Conservation (phyloP, 2,329 filamentous ascomycete genomes). For the Ophiosphaerella herpotricha region DNA sequence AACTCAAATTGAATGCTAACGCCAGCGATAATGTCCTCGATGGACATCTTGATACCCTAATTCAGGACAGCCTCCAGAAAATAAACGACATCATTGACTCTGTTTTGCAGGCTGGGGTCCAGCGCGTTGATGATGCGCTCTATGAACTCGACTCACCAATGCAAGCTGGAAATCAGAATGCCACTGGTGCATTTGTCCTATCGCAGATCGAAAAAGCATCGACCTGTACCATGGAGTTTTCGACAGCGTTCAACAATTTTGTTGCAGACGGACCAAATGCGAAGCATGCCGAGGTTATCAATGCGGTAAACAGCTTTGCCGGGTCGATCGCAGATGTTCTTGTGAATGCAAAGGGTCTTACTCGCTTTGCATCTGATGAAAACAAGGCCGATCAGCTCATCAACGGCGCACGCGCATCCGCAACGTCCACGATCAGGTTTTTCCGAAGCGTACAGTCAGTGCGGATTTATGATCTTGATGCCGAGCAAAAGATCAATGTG, state of each 20-base stretch:
- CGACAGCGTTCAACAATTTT: slow-evolving; percentile 97
- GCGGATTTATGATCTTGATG: slow-evolving; percentile 86
- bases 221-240: slow-evolving; percentile 93
- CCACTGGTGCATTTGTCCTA: slow-evolving; percentile 89
- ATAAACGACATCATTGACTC: slow-evolving; percentile 98
- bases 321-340: slow-evolving; percentile 92
- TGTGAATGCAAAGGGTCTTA: slow-evolving; percentile 94
- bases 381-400: slow-evolving; percentile 89
- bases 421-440: slow-evolving; percentile 86
- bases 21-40: slow-evolving; percentile 82
- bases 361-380: slow-evolving; percentile 89
- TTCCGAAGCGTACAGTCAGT: slow-evolving; percentile 95
- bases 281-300: slow-evolving; percentile 87
- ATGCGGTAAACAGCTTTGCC: slow-evolving; percentile 86
- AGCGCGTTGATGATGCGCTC: slow-evolving; percentile 91
- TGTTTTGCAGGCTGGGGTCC: slow-evolving; percentile 88
- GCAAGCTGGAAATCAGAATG: slow-evolving; percentile 98
- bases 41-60: slow-evolving; percentile 86
- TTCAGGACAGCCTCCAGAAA: slow-evolving; percentile 85
- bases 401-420: slow-evolving; percentile 80
- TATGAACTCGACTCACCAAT: slow-evolving; percentile 98
- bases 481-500: slow-evolving; percentile 91
- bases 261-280: slow-evolving; percentile 95
- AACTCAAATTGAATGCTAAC: slow-evolving; percentile 66
- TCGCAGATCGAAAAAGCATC: slow-evolving; percentile 98